Conservation (phyloP, 805 yeast genomes). For the Debaryomyces hansenii region DNA sequence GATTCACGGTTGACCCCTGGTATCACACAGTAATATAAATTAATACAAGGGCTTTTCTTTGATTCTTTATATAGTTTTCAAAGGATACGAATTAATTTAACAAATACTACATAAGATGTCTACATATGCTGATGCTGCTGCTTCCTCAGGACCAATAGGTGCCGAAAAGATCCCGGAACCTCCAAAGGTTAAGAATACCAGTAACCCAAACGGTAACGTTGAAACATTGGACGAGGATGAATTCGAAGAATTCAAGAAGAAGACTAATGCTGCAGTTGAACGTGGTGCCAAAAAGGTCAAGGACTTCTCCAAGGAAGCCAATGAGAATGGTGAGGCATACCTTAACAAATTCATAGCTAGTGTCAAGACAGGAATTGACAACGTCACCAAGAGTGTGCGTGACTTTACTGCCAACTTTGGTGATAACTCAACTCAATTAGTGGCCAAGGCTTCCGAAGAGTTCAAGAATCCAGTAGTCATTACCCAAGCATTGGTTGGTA, state of each 20-base stretch:
- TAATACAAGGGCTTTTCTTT: not conserved
- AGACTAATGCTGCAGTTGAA: slow-evolving; percentile 15
- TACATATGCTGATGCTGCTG: slow-evolving; percentile 44
- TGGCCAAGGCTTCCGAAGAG: slow-evolving; percentile 31
- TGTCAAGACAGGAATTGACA: slow-evolving; percentile 14
- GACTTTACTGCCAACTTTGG: slow-evolving; percentile 9
- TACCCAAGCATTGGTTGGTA: slow-evolving; percentile 50
- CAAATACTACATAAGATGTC: slow-evolving; percentile 19
- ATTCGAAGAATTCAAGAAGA: slow-evolving; percentile 20
- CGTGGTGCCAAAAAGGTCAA: slow-evolving; percentile 9
- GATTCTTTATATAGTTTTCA: not conserved
- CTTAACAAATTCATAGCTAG: slow-evolving; percentile 16
- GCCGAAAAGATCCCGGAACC: slow-evolving; percentile 32
- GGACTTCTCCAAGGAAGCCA: slow-evolving; percentile 13
- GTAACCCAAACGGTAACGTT: slow-evolving; percentile 23
- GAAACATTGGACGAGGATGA: slow-evolving; percentile 21
- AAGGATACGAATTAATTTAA: not conserved
- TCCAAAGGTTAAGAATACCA: slow-evolving; percentile 17
- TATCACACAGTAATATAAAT: not conserved
- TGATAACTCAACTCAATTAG: slow-evolving; percentile 11
- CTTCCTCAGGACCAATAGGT: slow-evolving; percentile 37
- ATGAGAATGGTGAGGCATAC: slow-evolving; percentile 23
- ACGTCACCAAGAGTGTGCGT: slow-evolving; percentile 1
- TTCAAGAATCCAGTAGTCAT: slow-evolving; percentile 64
- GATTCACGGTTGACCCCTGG: not conserved